Percentiles rank a stretch among this genome's conserved stretches.
Conservation (phyloP, 2,329 filamentous ascomycete genomes). For the Fusarium buharicum region DNA sequence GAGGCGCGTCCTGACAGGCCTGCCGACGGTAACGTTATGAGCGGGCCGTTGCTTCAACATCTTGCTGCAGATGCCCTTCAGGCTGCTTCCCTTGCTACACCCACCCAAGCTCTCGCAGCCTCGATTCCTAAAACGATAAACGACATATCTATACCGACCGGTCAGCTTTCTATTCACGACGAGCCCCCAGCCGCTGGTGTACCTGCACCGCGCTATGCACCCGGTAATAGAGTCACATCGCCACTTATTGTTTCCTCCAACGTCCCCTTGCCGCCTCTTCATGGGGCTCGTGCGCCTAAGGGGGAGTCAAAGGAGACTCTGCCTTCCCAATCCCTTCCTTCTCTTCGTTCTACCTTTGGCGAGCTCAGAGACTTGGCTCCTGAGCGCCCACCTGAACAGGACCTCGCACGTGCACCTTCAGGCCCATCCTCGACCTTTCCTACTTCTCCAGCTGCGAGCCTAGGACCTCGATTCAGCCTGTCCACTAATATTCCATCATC, state of each 20-base stretch:
- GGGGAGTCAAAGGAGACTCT: constrained; percentile 51
- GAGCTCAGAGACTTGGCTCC: constrained; percentile 49
- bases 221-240: constrained; percentile 32
- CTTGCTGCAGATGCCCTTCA: constrained; percentile 50
- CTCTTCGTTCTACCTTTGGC: constrained; percentile 52
- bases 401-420: constrained; percentile 41
- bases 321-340: constrained; percentile 54
- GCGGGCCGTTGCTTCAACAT: constrained; percentile 44
- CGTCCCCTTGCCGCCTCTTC: constrained; percentile 52
- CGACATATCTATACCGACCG: constrained; percentile 47
- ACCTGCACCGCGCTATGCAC: constrained; percentile 19
- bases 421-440: constrained; percentile 44
- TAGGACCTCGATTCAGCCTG: constrained; percentile 47
- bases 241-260: constrained; percentile 39
- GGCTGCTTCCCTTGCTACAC: constrained; percentile 34
- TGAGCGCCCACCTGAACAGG: constrained; percentile 50
- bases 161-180: constrained; percentile 51
- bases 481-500: constrained; percentile 52
- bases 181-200: constrained; percentile 36
- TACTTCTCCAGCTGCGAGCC: constrained; percentile 49
- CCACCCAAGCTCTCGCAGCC: constrained; percentile 16
- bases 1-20: constrained; percentile 30
- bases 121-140: constrained; percentile 36
- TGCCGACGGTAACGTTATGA: constrained; percentile 33
- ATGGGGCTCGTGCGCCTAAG: constrained; percentile 51